phyloP scores from a whole-genome alignment of 1,284 basidiomycete genomes.

The Prillingera fragicola region DNA sequence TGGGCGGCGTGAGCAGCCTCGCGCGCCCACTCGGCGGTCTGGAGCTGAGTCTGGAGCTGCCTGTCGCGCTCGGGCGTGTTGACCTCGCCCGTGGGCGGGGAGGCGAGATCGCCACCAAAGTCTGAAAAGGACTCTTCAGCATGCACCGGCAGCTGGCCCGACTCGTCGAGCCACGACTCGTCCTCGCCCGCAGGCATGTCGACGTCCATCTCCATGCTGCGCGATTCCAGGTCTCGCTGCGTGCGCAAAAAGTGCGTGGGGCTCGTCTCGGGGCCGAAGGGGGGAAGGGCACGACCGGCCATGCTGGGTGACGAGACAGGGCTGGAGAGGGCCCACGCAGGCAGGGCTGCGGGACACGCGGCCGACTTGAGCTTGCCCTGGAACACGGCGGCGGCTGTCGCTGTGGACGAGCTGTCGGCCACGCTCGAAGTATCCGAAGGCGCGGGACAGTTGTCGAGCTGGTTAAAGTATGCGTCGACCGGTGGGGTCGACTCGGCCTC shows the following conservation, averaged over 20 bases:
- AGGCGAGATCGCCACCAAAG: conserved; percentile 24
- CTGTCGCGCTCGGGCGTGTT: conserved; percentile 38
- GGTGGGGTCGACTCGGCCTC: not conserved
- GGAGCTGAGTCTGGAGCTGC: conserved; percentile 28
- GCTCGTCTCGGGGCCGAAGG: conserved; percentile 18
- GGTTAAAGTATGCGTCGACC: conserved; percentile 18
- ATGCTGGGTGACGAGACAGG: conserved; percentile 35
- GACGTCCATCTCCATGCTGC: conserved; percentile 30
- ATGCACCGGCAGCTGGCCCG: conserved; percentile 38
- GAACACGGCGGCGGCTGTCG: conserved; percentile 17
- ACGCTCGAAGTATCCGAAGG: conserved; percentile 26
- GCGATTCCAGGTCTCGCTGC: too few species aligned
- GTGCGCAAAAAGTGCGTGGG: conserved; percentile 27
- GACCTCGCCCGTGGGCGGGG: too few species aligned
- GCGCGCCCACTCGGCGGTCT: conserved; percentile 40
- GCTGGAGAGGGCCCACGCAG: conserved; percentile 32
- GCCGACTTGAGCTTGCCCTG: conserved; percentile 29
- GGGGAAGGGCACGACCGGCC: conserved; percentile 12
- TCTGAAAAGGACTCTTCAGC: conserved; percentile 41
- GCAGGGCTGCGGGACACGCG: conserved; percentile 25
- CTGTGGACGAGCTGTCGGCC: conserved; percentile 19
- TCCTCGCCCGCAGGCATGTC: conserved; percentile 22
- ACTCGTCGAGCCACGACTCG: conserved; percentile 35
- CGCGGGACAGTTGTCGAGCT: conserved; percentile 27
- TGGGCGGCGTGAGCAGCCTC: conserved; percentile 26